phyloP scores from a whole-genome alignment of 306 rosid species.

The Pterocarpus macrocarpus region DNA sequence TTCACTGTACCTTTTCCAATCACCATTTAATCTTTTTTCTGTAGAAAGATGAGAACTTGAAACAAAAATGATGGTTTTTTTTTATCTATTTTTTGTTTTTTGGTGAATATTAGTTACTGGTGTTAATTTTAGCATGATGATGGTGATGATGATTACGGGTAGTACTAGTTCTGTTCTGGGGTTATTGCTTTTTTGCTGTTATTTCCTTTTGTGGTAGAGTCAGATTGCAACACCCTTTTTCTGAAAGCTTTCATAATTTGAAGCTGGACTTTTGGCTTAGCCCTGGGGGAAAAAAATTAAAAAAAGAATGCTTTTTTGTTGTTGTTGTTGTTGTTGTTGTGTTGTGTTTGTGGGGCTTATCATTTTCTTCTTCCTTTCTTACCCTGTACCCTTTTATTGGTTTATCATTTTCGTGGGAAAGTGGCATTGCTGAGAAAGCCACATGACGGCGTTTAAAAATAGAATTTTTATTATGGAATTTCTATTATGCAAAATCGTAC shows the following conservation, averaged over 20 bases:
- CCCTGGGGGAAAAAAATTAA: slow-evolving; percentile 18
- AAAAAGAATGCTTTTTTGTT: slow-evolving; percentile 25
- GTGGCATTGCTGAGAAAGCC: slow-evolving; percentile 34
- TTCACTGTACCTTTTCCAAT: slow-evolving; percentile 30
- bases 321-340: not conserved
- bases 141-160: slow-evolving; percentile 22
- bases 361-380: slow-evolving; percentile 6
- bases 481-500: not conserved
- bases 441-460: not conserved
- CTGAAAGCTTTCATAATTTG: slow-evolving; percentile 39
- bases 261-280: slow-evolving; percentile 43
- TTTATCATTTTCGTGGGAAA: slow-evolving; percentile 49
- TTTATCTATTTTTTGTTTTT: not conserved
- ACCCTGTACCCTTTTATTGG: slow-evolving; percentile 17
- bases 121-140: slow-evolving; percentile 15
- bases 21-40: not conserved
- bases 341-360: not conserved
- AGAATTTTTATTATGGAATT: not conserved
- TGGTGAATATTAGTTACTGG: slow-evolving; percentile 11
- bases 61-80: slow-evolving; percentile 10
- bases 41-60: slow-evolving; percentile 41
- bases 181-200: slow-evolving; percentile 42
- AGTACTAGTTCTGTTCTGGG: slow-evolving; percentile 22
- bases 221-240: slow-evolving; percentile 45
- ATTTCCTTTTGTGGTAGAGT: slow-evolving; percentile 50